Base-by-base conservation (phyloP, 106 monocot genomes). In the Xerophyta viscosa region DNA sequence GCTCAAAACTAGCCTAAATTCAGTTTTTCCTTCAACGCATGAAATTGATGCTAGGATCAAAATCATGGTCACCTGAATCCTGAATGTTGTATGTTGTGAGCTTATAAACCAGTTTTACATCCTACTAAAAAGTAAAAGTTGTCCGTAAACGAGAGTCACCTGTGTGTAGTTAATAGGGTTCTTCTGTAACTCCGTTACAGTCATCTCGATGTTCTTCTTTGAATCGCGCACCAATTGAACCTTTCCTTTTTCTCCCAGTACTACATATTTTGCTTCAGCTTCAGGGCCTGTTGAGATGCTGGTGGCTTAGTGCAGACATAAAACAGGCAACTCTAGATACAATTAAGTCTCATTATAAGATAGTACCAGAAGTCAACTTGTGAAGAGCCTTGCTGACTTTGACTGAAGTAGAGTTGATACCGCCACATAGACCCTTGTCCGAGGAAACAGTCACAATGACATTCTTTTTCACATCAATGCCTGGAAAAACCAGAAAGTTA, bases 341-440 rank as follows among this genome's bases (percentile, higher is more conserved):
- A 45, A 26, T n/a, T 3, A 26, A 27, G 15, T 48, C 11, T 11
- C 18, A 29, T 46, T n/a, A 27, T 27, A 3, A 50, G 36, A 51
- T 30, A 31, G 30, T 80, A 93, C 92, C 93, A 67, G 88, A 77
- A 60, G 74, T 77, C 53, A 88, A 46, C 60, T 59, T 94, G 70
- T 58, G 48, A 39, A 88, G 69, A 64, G 88, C 66, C 64, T 76
- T 88, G 93, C 93, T 88, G 15, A 84, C 52, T 81, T 88, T 94
- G 29, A 94, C 93, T 26, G 93, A 81, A 2, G 88, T 88, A n/a
- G 93, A 94, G 39, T 94, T 94, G 57, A 94, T 94, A 52, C 93
- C 88, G 14, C 93, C 93, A 73, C 93, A 94, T 57, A 94, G 88
- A 73, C 93, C 93, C 65, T 94, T 93, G 74, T 93, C 92, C 57